Evolutionary conservation across 2,329 filamentous ascomycete species (phyloP).

Genomic region (Domatiomyces catenatus): DNA sequence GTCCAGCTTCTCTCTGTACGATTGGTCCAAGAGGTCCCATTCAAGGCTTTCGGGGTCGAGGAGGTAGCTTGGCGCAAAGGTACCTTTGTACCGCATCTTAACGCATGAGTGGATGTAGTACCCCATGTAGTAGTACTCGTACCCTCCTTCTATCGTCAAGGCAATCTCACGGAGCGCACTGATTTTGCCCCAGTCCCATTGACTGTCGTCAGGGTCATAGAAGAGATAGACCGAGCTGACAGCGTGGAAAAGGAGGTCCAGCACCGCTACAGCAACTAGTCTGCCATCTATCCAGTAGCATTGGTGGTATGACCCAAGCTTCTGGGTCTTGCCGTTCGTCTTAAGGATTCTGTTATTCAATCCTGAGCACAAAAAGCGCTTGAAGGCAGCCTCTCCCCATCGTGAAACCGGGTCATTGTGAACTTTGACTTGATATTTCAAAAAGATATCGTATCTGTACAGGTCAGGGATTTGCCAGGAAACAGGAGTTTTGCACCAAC

Average conservation of each 20-base stretch:
- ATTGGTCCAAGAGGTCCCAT: constrained; percentile 31
- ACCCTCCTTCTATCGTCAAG: constrained; percentile 38
- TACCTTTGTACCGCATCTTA: constrained; percentile 38
- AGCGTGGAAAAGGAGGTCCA: constrained; percentile 32
- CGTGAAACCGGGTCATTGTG: constrained; percentile 31
- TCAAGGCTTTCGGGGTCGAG: constrained; percentile 32
- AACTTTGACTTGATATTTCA: constrained; percentile 31
- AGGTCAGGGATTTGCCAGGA: background rate
- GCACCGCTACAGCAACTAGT: constrained; percentile 33
- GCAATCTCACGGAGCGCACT: constrained; percentile 46
- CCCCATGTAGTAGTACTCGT: constrained; percentile 52
- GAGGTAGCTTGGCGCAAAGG: constrained; percentile 33
- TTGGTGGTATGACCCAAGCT: constrained; percentile 35
- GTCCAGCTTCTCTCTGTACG: constrained; percentile 28
- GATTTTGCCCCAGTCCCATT: constrained; percentile 48
- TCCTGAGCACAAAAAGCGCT: constrained; percentile 33
- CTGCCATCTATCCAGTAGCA: constrained; percentile 36
- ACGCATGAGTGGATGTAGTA: constrained; percentile 46
- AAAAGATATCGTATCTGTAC: constrained; percentile 29
- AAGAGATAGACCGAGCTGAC: constrained; percentile 37
- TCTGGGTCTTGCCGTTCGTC: constrained; percentile 25
- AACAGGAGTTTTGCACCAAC: constrained; percentile 16
- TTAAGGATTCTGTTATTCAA: constrained; percentile 26
- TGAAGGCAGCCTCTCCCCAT: constrained; percentile 31
- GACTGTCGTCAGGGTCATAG: constrained; percentile 45